phyloP scores from a whole-genome alignment of 73 alveolate species.

The Symbiodinium natans region DNA sequence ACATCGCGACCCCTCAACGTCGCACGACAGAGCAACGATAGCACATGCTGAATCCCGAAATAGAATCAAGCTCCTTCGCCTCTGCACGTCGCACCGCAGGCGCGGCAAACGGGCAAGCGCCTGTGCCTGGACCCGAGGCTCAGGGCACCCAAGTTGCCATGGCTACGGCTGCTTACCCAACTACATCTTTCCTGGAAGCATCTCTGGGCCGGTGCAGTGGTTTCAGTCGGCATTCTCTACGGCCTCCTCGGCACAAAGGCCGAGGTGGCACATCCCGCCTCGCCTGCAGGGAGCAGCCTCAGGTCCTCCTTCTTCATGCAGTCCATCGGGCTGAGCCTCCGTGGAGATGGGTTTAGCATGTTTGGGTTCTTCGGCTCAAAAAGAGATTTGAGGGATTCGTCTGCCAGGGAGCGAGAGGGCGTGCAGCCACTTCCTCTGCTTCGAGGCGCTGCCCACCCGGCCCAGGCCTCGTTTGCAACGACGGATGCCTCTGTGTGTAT shows the following conservation, averaged over 20 bases:
- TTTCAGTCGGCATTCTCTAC: background rate
- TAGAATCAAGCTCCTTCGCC: background rate
- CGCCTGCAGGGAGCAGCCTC: slow-evolving; percentile 60
- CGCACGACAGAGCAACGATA: no score
- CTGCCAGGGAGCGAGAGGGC: slow-evolving; percentile 41
- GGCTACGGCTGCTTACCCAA: no score
- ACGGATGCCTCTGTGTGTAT: no score
- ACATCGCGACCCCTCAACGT: no score
- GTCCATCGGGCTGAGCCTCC: slow-evolving; percentile 91
- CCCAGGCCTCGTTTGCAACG: slow-evolving; percentile 33
- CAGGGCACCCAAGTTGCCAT: no score
- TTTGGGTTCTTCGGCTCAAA: background rate
- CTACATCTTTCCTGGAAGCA: no score
- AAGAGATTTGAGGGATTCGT: background rate
- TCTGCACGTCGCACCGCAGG: background rate
- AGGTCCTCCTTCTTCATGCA: slow-evolving; percentile 80
- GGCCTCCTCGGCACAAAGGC: no score
- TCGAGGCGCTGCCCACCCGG: slow-evolving; percentile 35
- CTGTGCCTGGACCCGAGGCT: slow-evolving; percentile 23
- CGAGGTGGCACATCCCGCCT: no score
- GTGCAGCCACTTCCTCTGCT: slow-evolving; percentile 88
- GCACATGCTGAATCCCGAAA: no score
- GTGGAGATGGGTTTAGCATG: background rate
- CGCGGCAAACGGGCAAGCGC: slow-evolving; percentile 61
- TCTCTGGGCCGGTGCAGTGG: background rate